Percentiles rank a stretch among this genome's conserved stretches.
Evolutionary conservation across 148 eudicot species (phyloP).

Genomic region (Chenopodium formosanum): DNA sequence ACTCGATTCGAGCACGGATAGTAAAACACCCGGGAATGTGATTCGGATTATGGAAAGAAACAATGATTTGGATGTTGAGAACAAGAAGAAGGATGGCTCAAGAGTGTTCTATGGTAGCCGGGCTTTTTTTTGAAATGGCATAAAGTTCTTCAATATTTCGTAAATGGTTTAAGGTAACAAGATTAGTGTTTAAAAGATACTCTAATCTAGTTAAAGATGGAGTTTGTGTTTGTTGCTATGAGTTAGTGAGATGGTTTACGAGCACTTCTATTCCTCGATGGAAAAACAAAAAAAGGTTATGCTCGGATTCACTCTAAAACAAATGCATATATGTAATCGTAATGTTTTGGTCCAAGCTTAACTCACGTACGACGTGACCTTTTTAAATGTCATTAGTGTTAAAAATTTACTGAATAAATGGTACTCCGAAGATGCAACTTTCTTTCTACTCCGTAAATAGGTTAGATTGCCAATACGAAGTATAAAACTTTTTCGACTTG

Average conservation of each 20-base stretch:
- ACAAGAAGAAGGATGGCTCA: constrained; percentile 53
- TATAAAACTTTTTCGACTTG: not conserved
- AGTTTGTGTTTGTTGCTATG: not conserved
- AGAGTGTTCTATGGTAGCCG: constrained; percentile 85
- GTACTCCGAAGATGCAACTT: no score
- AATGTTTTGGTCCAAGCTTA: not conserved
- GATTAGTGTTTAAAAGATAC: not conserved
- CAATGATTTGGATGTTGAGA: constrained; percentile 38
- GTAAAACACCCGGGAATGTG: constrained; percentile 27
- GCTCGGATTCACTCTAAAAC: no score
- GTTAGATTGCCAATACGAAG: no score
- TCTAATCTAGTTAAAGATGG: not conserved
- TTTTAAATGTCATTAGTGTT: not conserved
- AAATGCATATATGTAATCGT: not conserved
- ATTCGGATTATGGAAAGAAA: constrained; percentile 27
- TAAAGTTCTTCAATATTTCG: not conserved
- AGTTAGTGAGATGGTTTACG: not conserved
- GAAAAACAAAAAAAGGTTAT: not conserved
- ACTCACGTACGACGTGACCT: not conserved
- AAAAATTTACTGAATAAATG: no score
- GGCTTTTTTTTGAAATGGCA: constrained; percentile 54
- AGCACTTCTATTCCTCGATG: not conserved
- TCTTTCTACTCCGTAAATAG: no score
- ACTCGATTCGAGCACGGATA: constrained; percentile 35
- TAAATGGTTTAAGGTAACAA: not conserved